Conservation (phyloP, 2,329 filamentous ascomycete genomes). For the Verticillium tricorpus region DNA sequence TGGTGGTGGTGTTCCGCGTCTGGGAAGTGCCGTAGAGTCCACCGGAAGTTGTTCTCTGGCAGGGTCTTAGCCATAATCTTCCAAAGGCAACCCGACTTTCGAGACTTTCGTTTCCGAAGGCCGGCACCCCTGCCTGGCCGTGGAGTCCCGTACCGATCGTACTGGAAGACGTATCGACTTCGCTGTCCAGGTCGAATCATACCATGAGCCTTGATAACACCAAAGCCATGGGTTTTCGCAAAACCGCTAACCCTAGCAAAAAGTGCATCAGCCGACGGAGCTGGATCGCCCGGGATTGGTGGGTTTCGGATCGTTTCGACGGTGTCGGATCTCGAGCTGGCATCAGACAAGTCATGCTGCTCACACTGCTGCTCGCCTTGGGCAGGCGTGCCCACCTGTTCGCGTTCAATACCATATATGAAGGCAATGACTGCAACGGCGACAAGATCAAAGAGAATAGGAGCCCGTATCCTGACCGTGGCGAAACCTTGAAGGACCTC, state of each 20-base stretch:
- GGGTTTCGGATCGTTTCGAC: constrained; percentile 9
- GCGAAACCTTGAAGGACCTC: too few species aligned
- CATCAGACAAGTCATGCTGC: too few species aligned
- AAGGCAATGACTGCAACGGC: too few species aligned
- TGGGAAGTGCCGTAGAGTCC: neutral
- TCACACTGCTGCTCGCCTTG: too few species aligned
- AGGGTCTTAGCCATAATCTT: constrained; percentile 7
- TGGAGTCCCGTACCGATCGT: constrained; percentile 8
- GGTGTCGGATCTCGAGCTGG: neutral
- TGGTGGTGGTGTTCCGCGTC: constrained; percentile 4
- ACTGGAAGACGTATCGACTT: constrained; percentile 7
- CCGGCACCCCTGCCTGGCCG: neutral
- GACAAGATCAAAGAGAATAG: too few species aligned
- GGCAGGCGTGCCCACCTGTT: too few species aligned
- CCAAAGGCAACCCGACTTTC: constrained; percentile 10
- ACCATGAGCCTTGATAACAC: constrained; percentile 4
- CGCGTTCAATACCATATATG: too few species aligned
- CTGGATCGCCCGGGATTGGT: constrained; percentile 6
- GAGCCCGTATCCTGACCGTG: too few species aligned
- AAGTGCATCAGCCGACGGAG: neutral
- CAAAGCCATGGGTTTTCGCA: constrained; percentile 6
- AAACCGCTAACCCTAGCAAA: too few species aligned
- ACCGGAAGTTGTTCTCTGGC: constrained; percentile 1
- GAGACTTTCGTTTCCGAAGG: constrained; percentile 6
- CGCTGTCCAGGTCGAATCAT: constrained; percentile 1